Percentiles rank a stretch among this genome's conserved stretches.
phyloP scores from a whole-genome alignment of 2,329 filamentous ascomycete genomes.

The Neofusicoccum cordaticola region DNA sequence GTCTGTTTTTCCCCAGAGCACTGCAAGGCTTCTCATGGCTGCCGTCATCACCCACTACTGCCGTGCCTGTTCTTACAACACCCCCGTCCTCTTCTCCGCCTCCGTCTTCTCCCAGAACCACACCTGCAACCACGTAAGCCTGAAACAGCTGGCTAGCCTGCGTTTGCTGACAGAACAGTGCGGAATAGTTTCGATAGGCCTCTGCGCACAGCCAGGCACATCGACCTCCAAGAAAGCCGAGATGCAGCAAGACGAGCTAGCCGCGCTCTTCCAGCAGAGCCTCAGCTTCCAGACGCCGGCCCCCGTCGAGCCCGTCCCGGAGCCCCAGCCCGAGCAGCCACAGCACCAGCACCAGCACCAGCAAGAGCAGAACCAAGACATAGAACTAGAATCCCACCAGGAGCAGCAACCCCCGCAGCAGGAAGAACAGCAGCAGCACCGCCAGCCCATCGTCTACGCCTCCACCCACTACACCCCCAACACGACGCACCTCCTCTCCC shows the following conservation, averaged over 20 bases:
- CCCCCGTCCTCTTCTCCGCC: conserved; percentile 40
- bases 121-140: conserved; percentile 47
- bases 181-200: conserved; percentile 39
- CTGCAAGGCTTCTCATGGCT: conserved; percentile 27
- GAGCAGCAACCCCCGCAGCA: conserved; percentile 20
- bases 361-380: conserved; percentile 25
- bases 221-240: conserved; percentile 44
- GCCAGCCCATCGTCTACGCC: conserved; percentile 64
- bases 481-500: conserved; percentile 59
- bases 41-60: conserved; percentile 39
- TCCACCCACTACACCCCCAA: conserved; percentile 78
- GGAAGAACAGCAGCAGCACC: conserved; percentile 21
- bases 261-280: conserved; percentile 74
- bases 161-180: conserved; percentile 38
- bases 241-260: conserved; percentile 77
- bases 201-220: conserved; percentile 32
- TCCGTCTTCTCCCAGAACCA: conserved; percentile 45
- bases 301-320: conserved; percentile 18
- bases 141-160: neutral
- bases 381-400: neutral
- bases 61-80: conserved; percentile 36
- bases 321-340: neutral
- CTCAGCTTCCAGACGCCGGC: conserved; percentile 37
- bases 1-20: neutral
- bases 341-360: conserved; percentile 22